Conservation (phyloP, 169 alveolate species). For the Plasmodium knowlesi region DNA sequence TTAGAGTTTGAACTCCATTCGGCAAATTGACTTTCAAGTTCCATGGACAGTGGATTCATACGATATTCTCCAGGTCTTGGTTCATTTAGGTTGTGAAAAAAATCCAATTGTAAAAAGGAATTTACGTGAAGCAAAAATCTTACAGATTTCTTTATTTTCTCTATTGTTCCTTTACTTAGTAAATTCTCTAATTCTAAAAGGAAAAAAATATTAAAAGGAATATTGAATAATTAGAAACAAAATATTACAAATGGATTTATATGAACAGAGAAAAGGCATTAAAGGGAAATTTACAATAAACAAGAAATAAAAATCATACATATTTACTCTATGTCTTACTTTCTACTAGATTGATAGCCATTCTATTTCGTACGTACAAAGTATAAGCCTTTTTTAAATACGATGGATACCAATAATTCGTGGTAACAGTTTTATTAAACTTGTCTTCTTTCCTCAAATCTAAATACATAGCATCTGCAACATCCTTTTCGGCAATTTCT, state of each 20-base stretch:
- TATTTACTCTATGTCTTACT: not conserved
- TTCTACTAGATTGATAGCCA: constrained; percentile 21
- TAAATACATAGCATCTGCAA: constrained; percentile 53
- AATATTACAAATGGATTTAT: not conserved
- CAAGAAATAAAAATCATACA: not conserved
- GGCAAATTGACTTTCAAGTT: constrained; percentile 23
- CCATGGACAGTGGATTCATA: constrained; percentile 6
- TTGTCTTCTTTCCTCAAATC: constrained; percentile 24
- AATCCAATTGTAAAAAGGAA: constrained; percentile 52
- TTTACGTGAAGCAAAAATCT: constrained; percentile 32
- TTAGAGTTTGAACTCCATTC: not conserved
- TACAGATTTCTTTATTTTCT: constrained; percentile 32
- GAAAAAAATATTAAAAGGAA: not conserved
- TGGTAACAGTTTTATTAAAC: not conserved
- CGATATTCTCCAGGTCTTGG: constrained; percentile 11
- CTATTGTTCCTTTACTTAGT: not conserved
- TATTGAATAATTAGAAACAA: not conserved
- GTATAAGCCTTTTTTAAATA: constrained; percentile 39
- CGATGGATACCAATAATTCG: constrained; percentile 57
- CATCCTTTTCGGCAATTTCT: constrained; percentile 24
- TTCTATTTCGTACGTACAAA: not conserved
- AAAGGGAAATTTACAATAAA: not conserved
- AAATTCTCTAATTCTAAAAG: constrained; percentile 37
- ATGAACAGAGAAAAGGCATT: not conserved
- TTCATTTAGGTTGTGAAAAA: constrained; percentile 42